A percentile compares a stretch with the other conserved stretches of the same genome.
phyloP scores from a whole-genome alignment of 345 rosid species.

The Lepidium aucheri region DNA sequence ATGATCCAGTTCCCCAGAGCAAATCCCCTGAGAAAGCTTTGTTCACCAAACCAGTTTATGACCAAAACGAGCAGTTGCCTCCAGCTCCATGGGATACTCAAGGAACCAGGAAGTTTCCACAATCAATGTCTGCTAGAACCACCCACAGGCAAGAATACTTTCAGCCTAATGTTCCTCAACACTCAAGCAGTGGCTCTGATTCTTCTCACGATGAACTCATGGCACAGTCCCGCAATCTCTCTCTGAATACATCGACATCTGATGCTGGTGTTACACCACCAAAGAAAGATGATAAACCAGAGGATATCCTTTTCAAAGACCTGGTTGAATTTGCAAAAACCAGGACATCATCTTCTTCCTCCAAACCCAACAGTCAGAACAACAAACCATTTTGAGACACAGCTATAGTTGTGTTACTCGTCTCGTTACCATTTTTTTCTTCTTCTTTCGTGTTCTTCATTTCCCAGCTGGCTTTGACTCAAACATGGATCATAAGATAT shows the following conservation, averaged over 20 bases:
- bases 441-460: constrained; percentile 12
- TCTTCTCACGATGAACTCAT: constrained; percentile 51
- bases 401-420: constrained; percentile 4
- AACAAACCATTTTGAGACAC: constrained; percentile 54
- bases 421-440: constrained; percentile 14
- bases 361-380: constrained; percentile 42
- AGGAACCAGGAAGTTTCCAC: constrained; percentile 41
- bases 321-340: constrained; percentile 82
- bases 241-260: constrained; percentile 42
- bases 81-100: constrained; percentile 73
- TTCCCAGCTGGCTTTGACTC: neutral
- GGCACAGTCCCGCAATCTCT: constrained; percentile 57
- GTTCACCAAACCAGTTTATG: constrained; percentile 40
- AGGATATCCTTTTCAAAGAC: constrained; percentile 87
- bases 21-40: constrained; percentile 22
- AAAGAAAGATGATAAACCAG: constrained; percentile 56
- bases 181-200: constrained; percentile 43
- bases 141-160: constrained; percentile 68
- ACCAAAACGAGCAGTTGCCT: constrained; percentile 56
- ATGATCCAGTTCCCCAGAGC: constrained; percentile 16
- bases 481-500: constrained; percentile 7
- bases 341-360: constrained; percentile 56
- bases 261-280: constrained; percentile 24
- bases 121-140: constrained; percentile 59
- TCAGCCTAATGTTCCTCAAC: constrained; percentile 30